Base-by-base conservation (phyloP, 2,329 filamentous ascomycete species). In the Cytospora piceicola region DNA sequence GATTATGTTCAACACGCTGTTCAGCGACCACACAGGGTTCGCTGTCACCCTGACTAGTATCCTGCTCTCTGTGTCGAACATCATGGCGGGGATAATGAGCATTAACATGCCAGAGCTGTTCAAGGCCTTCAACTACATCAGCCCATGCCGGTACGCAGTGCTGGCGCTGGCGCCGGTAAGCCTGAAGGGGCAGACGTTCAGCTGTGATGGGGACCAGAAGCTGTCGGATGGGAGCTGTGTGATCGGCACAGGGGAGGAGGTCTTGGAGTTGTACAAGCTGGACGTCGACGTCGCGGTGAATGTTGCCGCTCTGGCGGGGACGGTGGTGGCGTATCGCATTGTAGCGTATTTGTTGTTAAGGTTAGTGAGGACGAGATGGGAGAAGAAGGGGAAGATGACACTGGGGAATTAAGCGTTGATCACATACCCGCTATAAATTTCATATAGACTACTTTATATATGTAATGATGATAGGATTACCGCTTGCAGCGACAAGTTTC, bases 1-100 rank as follows among this genome's bases (percentile, higher is more conserved):
- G 0, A 93, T 94, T 72, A 87, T 92, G 78, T 93, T 93, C 80
- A 92, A 92, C 77, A 93, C 90, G 0, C 77, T 93, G 11, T 91
- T 93, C 74, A 78, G 79, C 39, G 76, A 74, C 9, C 90, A 93
- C 72, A 90, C 89, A 0, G 91, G 91, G 2, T 93, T 93, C 74
- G 89, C 90, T 0, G 86, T 93, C 66, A 92, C 91, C 70, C 77
- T 92, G 64, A 92, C 89, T 69, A 88, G 85, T 0, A 83, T 92
- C 52, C 80, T 93, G 22, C 80, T 94, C 4, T 88, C 87, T 0
- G 84, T 94, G 9, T 88, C 90, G 0, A 89, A 89, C 70, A 84
- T 88, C 72, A 90, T 93, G 83, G 85, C 85, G 0, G 90, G 90
- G 0, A 81, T 93, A 39, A 83, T 93, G 75, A 90, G 86, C 64